phyloP scores from a whole-genome alignment of 2,329 filamentous ascomycete species.

The Grosmannia huntii region DNA sequence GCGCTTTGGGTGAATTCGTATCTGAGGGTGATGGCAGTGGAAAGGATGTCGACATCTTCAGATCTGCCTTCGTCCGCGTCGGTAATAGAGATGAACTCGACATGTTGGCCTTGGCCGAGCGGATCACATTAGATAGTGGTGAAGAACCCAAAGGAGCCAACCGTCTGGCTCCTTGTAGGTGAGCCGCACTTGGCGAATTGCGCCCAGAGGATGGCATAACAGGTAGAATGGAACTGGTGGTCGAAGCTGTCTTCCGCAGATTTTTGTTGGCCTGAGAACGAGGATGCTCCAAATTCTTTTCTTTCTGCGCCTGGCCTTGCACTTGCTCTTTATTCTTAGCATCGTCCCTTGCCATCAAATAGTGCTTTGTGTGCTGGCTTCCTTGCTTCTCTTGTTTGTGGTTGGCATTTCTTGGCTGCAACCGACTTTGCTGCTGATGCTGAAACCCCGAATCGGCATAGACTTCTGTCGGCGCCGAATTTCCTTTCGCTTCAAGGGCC shows the following conservation, averaged over 20 bases:
- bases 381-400: slow-evolving; percentile 7
- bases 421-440: background rate
- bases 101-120: slow-evolving; percentile 5
- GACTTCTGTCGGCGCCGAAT: background rate
- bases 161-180: slow-evolving; percentile 24
- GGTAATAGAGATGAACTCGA: slow-evolving; percentile 1
- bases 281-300: background rate
- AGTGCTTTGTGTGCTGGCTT: slow-evolving; percentile 5
- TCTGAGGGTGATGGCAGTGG: background rate
- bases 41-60: slow-evolving; percentile 1
- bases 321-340: background rate
- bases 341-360: slow-evolving; percentile 3
- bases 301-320: background rate
- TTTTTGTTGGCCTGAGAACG: background rate
- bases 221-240: background rate
- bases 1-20: background rate
- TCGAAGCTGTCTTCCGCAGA: background rate
- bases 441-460: background rate
- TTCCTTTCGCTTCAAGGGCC: background rate
- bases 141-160: slow-evolving; percentile 15
- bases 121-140: slow-evolving; percentile 12
- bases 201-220: slow-evolving; percentile 8
- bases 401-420: background rate
- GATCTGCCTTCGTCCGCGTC: background rate
- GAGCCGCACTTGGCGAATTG: slow-evolving; percentile 18